These are phyloP conservation scores for Leccinum longicurvipes DNA, from an alignment of 768 basidiomycete genomes.

Conservation along the genomic window DNA sequence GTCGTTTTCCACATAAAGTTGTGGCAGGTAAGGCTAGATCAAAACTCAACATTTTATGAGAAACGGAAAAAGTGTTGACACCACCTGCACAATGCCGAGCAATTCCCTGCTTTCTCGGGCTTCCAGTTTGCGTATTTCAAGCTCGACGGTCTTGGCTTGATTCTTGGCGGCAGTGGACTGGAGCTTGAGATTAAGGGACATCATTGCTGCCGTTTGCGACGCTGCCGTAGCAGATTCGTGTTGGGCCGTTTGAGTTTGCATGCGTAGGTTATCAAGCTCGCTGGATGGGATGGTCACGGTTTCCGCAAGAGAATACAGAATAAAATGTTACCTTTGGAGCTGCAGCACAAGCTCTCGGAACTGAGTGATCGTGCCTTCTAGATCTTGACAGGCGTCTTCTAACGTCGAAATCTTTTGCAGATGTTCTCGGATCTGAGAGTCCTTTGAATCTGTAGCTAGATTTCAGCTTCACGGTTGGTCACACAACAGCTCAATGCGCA, in stretches of 20 bases:
- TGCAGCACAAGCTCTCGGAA: constrained; percentile 90
- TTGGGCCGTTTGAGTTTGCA: constrained; percentile 82
- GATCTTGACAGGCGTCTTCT: constrained; percentile 79
- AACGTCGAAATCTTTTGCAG: constrained; percentile 59
- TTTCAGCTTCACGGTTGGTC: not conserved
- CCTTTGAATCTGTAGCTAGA: constrained; percentile 58
- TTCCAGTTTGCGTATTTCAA: constrained; percentile 84
- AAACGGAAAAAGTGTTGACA: not conserved
- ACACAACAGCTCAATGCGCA: constrained; percentile 32
- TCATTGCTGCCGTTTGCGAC: constrained; percentile 88
- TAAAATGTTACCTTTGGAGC: constrained; percentile 62
- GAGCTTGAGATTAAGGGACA: constrained; percentile 92
- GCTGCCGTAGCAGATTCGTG: constrained; percentile 78
- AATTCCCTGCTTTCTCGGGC: constrained; percentile 79
- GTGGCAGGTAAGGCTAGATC: constrained; percentile 81
- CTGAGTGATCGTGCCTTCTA: constrained; percentile 83
- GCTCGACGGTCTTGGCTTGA: constrained; percentile 84
- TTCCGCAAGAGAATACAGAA: constrained; percentile 1
- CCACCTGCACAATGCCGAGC: constrained; percentile 77
- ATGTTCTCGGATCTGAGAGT: constrained; percentile 67
- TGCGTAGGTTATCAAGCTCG: constrained; percentile 80
- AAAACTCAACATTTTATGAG: constrained; percentile 1
- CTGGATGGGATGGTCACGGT: constrained; percentile 38
- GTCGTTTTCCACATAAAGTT: constrained; percentile 86
- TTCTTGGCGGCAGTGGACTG: constrained; percentile 90